Conservation (phyloP, 2,329 filamentous ascomycete genomes). For the Clathrospora elynae region DNA sequence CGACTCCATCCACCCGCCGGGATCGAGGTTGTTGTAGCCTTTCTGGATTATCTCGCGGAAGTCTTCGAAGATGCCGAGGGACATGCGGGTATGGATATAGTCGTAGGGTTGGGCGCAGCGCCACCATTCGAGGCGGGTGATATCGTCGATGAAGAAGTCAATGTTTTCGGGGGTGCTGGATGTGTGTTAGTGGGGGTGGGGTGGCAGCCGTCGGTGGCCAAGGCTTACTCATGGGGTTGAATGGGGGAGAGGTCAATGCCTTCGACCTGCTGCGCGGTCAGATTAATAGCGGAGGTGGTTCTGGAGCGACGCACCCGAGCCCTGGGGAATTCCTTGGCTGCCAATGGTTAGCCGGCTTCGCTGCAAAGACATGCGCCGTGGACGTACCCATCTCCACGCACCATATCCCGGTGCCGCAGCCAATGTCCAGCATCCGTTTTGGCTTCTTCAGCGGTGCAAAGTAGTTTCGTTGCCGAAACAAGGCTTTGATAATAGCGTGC, state of each 20-base stretch:
- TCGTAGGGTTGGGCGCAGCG: conserved; percentile 57
- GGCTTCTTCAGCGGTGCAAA: conserved; percentile 48
- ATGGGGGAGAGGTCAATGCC: conserved; percentile 52
- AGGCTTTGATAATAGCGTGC: conserved; percentile 46
- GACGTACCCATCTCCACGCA: conserved; percentile 50
- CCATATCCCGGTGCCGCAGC: conserved; percentile 52
- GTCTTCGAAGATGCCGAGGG: conserved; percentile 63
- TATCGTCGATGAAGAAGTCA: conserved; percentile 74
- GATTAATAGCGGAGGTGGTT: conserved; percentile 1
- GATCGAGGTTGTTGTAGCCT: conserved; percentile 58
- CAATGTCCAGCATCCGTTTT: conserved; percentile 49
- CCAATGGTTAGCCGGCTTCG: conserved; percentile 23
- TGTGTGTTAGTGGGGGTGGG: background rate
- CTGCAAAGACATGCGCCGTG: background rate
- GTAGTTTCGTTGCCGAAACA: conserved; percentile 43
- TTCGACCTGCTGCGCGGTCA: conserved; percentile 42
- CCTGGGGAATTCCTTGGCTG: conserved; percentile 43
- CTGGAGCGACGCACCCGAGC: conserved; percentile 33
- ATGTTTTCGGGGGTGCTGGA: conserved; percentile 68
- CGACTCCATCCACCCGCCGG: conserved; percentile 59
- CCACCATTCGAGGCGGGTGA: conserved; percentile 63
- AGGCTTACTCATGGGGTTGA: conserved; percentile 44
- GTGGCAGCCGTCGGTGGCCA: too few species aligned
- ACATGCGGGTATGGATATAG: conserved; percentile 63
- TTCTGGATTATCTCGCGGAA: conserved; percentile 62